phyloP scores from a whole-genome alignment of 768 basidiomycete genomes.

The Pilatotrama ljubarskyi region DNA sequence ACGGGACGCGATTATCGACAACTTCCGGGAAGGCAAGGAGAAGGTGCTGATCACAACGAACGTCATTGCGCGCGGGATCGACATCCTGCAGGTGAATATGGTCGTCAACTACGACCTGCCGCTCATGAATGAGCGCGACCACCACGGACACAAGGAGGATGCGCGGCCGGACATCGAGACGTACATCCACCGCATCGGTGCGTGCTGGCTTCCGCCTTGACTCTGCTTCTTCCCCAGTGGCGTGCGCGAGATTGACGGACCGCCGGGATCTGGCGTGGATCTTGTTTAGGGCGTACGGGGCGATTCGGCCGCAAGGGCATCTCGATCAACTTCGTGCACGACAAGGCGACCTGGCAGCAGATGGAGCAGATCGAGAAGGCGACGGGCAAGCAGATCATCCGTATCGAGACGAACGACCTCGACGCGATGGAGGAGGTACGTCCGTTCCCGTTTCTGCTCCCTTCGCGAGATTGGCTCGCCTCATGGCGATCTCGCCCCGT shows the following conservation, averaged over 20 bases:
- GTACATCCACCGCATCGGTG: slow-evolving; percentile 96
- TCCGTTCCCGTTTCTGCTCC: slow-evolving; percentile 9
- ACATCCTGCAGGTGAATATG: slow-evolving; percentile 99
- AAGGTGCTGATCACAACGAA: slow-evolving; percentile 99
- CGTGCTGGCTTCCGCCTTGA: slow-evolving; percentile 28
- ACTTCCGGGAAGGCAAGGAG: slow-evolving; percentile 93
- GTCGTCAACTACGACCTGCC: slow-evolving; percentile 99
- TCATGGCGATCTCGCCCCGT: not conserved
- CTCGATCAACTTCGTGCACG: slow-evolving; percentile 96
- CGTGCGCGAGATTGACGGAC: not conserved
- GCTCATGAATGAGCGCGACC: slow-evolving; percentile 71
- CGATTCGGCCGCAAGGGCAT: slow-evolving; percentile 97
- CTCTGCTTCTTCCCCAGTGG: not conserved
- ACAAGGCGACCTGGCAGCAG: slow-evolving; percentile 81
- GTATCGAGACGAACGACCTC: slow-evolving; percentile 86
- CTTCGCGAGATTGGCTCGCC: not conserved
- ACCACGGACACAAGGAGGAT: slow-evolving; percentile 44
- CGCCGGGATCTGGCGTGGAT: not conserved
- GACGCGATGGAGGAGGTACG: slow-evolving; percentile 93
- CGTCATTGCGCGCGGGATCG: slow-evolving; percentile 97
- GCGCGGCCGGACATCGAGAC: slow-evolving; percentile 88
- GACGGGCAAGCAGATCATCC: slow-evolving; percentile 74
- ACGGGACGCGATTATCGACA: slow-evolving; percentile 91
- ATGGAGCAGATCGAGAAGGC: slow-evolving; percentile 88
- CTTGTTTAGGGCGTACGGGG: slow-evolving; percentile 86